A percentile compares a stretch with the other conserved stretches of the same genome.
These are phyloP conservation scores for Kwoniella europaea DNA, from an alignment of 768 basidiomycete species.

Conservation along the genomic window DNA sequence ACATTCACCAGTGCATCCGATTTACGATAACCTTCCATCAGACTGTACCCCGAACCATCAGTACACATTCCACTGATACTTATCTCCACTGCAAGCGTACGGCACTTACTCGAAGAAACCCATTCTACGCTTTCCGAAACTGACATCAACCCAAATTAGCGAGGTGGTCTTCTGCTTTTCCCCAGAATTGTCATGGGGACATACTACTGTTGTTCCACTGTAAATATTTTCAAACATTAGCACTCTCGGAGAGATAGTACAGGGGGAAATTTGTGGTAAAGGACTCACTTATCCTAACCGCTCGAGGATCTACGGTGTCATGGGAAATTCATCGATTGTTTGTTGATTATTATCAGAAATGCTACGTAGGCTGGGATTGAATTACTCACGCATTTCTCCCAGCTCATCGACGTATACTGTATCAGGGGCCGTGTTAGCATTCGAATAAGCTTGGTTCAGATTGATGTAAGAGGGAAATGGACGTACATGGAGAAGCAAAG, in stretches of 20 bases:
- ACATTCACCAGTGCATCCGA: constrained; percentile 49
- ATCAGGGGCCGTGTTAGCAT: not conserved
- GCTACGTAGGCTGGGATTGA: too few species aligned
- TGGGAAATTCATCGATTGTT: too few species aligned
- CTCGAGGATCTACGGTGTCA: constrained; percentile 39
- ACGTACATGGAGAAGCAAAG: constrained; percentile 56
- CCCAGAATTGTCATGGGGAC: constrained; percentile 7
- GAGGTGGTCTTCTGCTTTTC: too few species aligned
- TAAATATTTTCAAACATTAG: not conserved
- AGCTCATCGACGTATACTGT: constrained; percentile 57
- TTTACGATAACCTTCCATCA: constrained; percentile 58
- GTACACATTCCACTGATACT: not conserved
- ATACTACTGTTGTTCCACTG: constrained; percentile 58
- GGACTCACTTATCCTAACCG: constrained; percentile 50
- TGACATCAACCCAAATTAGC: not conserved
- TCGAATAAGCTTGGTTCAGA: not conserved
- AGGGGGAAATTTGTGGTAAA: not conserved
- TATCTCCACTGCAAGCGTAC: not conserved
- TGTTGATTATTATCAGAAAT: too few species aligned
- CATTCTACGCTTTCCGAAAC: constrained; percentile 56
- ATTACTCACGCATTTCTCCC: constrained; percentile 54
- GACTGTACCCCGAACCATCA: constrained; percentile 16
- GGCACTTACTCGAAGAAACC: constrained; percentile 53
- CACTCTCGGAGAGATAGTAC: not conserved
- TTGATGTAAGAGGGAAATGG: not conserved